Base-by-base conservation (phyloP, 139 green algal species). In the Chlamydomonas applanata region DNA sequence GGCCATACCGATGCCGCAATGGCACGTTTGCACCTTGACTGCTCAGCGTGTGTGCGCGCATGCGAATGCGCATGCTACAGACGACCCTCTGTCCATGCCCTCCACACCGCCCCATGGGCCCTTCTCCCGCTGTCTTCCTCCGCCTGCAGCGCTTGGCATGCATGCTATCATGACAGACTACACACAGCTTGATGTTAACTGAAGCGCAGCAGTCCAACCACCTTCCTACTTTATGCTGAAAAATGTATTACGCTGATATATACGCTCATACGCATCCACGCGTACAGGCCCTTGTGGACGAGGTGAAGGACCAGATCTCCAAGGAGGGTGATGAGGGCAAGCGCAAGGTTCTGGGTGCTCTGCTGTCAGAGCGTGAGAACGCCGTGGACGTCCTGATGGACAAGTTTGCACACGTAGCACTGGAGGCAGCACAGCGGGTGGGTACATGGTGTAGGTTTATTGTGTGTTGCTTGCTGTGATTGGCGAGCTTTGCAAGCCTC, bases 311-410 rank as follows among this genome's bases (percentile, higher is more conserved):
- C n/a, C 44, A 61, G 66, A n/a, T 72, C 11, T 40, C 40, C 2
- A 66, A 40, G 59, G 44, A 61, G 2, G 25, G 40, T n/a, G 46
- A 73, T 52, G 68, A 36, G 1, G 9, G n/a, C 27, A 44, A 35
- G 4, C 68, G 68, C 40, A 25, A 25, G 3, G 68, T 29, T 17
- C 46, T 88, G 29, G 29, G 32, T 33, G 75, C 60, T 30, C 77
- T 88, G 66, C 71, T 89, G 19, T 34, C 25, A 0, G 60, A 62
- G 0, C 54, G 75, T 2, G 49, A 90, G 63, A 44, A 33, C 0
- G 68, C 22, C 30, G 75, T 90, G 33, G 81, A 86, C 27, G 72
- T 53, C 1, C 71, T 90, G 17, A 69, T 90, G 49, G 83, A 83
- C 30, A 68, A 52, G 25, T 88, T 90, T 46, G 76, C 86, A 76